Percentiles rank a stretch among this genome's conserved stretches.
phyloP scores from a whole-genome alignment of 805 yeast genomes.

The Lipomyces starkeyi region DNA sequence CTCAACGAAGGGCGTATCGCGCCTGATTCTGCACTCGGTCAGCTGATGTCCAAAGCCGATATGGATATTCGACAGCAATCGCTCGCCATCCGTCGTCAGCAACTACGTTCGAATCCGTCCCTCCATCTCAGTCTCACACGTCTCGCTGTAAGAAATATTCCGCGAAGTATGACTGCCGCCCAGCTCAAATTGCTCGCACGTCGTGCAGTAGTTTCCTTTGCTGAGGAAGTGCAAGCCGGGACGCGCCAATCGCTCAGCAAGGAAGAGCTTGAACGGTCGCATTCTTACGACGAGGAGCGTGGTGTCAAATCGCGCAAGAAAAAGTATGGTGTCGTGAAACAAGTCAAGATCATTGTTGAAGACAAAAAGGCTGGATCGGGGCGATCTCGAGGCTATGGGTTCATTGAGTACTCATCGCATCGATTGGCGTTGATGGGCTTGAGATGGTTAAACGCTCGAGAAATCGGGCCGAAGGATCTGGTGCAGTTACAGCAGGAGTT shows the following conservation, averaged over 20 bases:
- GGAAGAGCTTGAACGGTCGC: conserved; percentile 85
- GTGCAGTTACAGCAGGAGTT: conserved; percentile 49
- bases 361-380: conserved; percentile 91
- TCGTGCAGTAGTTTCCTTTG: conserved; percentile 92
- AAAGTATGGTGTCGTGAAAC: conserved; percentile 88
- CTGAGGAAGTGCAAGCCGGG: conserved; percentile 78
- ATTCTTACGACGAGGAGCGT: conserved; percentile 64
- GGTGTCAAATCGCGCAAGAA: conserved; percentile 65
- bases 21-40: conserved; percentile 77
- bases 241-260: conserved; percentile 83
- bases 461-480: conserved; percentile 52
- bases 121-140: conserved; percentile 93
- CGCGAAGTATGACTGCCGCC: conserved; percentile 88
- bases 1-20: conserved; percentile 94
- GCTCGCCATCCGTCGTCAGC: conserved; percentile 82
- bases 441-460: conserved; percentile 95
- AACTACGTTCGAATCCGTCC: conserved; percentile 86
- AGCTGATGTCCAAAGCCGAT: conserved; percentile 69
- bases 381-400: conserved; percentile 96
- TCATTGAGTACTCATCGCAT: conserved; percentile 91
- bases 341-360: conserved; percentile 91
- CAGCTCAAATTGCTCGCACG: conserved; percentile 90
- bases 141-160: conserved; percentile 91
- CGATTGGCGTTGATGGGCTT: conserved; percentile 92
- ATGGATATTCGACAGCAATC: conserved; percentile 88